These are phyloP conservation scores for Cordyceps fumosorosea DNA, from an alignment of 2,329 filamentous ascomycete genomes.

Conservation along the genomic window DNA sequence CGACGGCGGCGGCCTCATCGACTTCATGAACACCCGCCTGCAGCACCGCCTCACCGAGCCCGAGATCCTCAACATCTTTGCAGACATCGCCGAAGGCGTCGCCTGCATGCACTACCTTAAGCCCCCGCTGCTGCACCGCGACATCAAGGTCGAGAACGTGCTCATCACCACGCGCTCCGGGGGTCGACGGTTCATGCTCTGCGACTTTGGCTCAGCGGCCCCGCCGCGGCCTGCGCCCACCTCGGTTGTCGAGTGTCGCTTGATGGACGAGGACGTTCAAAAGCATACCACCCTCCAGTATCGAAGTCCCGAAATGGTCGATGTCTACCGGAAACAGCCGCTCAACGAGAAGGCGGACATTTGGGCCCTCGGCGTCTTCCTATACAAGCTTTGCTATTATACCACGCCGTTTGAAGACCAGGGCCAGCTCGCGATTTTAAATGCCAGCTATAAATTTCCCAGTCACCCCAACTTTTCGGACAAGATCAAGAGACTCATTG, in stretches of 20 bases:
- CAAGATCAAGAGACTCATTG: slow-evolving; percentile 80
- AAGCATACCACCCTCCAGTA: slow-evolving; percentile 97
- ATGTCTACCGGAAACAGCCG: slow-evolving; percentile 91
- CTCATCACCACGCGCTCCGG: slow-evolving; percentile 67
- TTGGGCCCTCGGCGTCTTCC: slow-evolving; percentile 87
- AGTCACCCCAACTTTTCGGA: slow-evolving; percentile 85
- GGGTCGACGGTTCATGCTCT: slow-evolving; percentile 83
- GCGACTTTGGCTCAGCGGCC: slow-evolving; percentile 93
- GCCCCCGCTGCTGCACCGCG: slow-evolving; percentile 83
- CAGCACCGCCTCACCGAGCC: slow-evolving; percentile 96
- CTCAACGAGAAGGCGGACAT: slow-evolving; percentile 99
- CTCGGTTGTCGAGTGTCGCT: slow-evolving; percentile 78
- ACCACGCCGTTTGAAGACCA: slow-evolving; percentile 98
- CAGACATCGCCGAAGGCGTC: slow-evolving; percentile 90
- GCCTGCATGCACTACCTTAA: slow-evolving; percentile 99
- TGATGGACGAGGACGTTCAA: slow-evolving; percentile 95
- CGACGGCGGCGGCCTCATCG: slow-evolving; percentile 88
- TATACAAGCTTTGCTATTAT: slow-evolving; percentile 99
- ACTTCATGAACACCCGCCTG: slow-evolving; percentile 98
- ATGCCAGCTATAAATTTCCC: slow-evolving; percentile 90
- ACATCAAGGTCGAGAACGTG: slow-evolving; percentile 97
- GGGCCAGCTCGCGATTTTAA: slow-evolving; percentile 93
- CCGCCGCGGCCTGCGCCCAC: slow-evolving; percentile 76
- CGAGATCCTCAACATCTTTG: slow-evolving; percentile 95
- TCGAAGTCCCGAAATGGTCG: slow-evolving; percentile 96